Evolutionary conservation across 768 basidiomycete species (phyloP), one percentile per base, ranked within the genome.

Genomic region (Naganishia antarctica): DNA sequence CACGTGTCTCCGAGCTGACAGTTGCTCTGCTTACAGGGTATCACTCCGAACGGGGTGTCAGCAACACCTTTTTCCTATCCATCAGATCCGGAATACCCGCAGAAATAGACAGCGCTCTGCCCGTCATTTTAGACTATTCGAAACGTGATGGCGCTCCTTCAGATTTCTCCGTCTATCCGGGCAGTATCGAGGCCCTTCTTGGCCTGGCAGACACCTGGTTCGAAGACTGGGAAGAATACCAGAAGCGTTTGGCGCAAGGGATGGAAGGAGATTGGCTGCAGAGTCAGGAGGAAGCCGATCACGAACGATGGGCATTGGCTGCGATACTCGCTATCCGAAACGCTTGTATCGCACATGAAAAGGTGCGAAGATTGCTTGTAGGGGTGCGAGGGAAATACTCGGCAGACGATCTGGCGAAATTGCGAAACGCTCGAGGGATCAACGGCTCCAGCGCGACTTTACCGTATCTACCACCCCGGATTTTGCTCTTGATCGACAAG

Each of bases 31-130:
- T n/a, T 21, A 21, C 41, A 66, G 65, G 65, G 21, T 66, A 66
- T 85, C 92, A 90, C 71, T 88, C 90, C n/a, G 89, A 91, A 69
- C 80, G 83, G 1, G 82, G 84, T 2, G 81, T 87, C 0, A 86
- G 80, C 73, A 97, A 97, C 75, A 84, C 93, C 44, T 90, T 97
- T 85, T 81, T 91, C n/a, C 84, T 99, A 16, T 87, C 92, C 2
- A 79, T 98, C 44, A 84, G 86, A 26, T 97, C 90, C 15, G 87
- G 86, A 4, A 87, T 98, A 49, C 82, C 85, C 60, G 78, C 83
- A 8, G 94, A 98, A 72, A 82, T 92, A 62, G 85, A 85, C 62
- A 97, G 91, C 89, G 89, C 92, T 21, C 83, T 99, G 41, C 87
- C 91, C 70, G 86, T 89, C 50, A 83, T 98, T 11, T 85, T 87